These are phyloP conservation scores for Boletus sp. DNA, from an alignment of 768 basidiomycete genomes.

Conservation along the genomic window DNA sequence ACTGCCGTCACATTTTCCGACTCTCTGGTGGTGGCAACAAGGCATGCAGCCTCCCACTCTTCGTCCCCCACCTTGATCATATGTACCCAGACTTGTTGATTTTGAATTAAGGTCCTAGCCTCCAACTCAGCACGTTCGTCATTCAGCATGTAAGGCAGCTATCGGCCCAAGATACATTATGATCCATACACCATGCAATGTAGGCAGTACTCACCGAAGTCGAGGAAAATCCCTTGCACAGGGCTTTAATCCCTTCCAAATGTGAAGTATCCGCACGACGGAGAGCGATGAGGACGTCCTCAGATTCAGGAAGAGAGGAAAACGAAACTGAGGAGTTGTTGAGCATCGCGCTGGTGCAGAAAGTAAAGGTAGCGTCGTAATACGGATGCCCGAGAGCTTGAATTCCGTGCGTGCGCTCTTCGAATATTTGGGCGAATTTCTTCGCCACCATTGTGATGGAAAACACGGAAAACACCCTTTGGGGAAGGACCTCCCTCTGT, in stretches of 20 bases:
- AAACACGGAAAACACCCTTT: constrained; percentile 65
- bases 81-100: constrained; percentile 59
- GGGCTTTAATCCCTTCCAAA: constrained; percentile 34
- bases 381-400: constrained; percentile 43
- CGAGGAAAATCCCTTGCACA: constrained; percentile 55
- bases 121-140: constrained; percentile 43
- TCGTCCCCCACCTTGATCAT: constrained; percentile 33
- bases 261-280: constrained; percentile 36
- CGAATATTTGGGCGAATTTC: constrained; percentile 43
- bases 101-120: constrained; percentile 46
- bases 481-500: constrained; percentile 27
- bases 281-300: constrained; percentile 24
- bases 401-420: constrained; percentile 34
- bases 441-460: constrained; percentile 45
- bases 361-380: constrained; percentile 58
- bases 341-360: constrained; percentile 48
- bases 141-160: constrained; percentile 57
- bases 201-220: constrained; percentile 47
- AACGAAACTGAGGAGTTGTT: constrained; percentile 4
- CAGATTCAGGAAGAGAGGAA: constrained; percentile 1
- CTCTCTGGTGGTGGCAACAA: constrained; percentile 66
- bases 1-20: constrained; percentile 56
- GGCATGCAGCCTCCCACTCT: constrained; percentile 49
- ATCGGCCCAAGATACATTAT: neutral
- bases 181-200: neutral